Evolutionary conservation across 768 basidiomycete genomes (phyloP).

Genomic region (Podaxis sp.): DNA sequence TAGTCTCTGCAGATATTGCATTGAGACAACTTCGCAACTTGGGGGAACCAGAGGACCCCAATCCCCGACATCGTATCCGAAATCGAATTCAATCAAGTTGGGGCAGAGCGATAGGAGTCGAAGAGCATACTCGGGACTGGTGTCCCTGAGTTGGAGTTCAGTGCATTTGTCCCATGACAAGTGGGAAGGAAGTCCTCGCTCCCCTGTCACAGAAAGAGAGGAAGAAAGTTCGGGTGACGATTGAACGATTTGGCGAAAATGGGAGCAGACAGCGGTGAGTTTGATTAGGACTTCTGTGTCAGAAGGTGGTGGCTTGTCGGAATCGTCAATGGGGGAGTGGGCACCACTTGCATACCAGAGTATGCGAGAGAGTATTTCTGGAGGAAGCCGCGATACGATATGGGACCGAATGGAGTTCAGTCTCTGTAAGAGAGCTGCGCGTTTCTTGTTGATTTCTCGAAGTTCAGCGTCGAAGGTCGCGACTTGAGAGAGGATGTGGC

Average conservation of each 20-base stretch:
- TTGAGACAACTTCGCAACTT: neutral
- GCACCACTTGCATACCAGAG: neutral
- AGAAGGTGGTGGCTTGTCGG: neutral
- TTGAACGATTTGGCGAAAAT: neutral
- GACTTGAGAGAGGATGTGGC: neutral
- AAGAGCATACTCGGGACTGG: neutral
- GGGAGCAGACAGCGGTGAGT: neutral
- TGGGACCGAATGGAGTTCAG: neutral
- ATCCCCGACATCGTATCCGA: neutral
- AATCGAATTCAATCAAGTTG: neutral
- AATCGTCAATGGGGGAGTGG: too few relatives aligned
- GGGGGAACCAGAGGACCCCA: neutral
- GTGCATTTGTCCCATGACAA: neutral
- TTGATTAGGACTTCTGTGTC: neutral
- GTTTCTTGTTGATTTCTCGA: neutral
- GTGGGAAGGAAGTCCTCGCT: neutral
- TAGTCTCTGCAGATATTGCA: neutral
- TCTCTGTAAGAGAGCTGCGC: neutral
- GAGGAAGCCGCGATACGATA: neutral
- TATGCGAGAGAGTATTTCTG: neutral
- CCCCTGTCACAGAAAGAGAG: too few relatives aligned
- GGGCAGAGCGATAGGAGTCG: neutral
- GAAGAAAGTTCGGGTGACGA: neutral
- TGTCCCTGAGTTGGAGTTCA: neutral
- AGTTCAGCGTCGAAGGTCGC: neutral